Evolutionary conservation across 768 basidiomycete species (phyloP).

Genomic region (Atractiella rhizophila): DNA sequence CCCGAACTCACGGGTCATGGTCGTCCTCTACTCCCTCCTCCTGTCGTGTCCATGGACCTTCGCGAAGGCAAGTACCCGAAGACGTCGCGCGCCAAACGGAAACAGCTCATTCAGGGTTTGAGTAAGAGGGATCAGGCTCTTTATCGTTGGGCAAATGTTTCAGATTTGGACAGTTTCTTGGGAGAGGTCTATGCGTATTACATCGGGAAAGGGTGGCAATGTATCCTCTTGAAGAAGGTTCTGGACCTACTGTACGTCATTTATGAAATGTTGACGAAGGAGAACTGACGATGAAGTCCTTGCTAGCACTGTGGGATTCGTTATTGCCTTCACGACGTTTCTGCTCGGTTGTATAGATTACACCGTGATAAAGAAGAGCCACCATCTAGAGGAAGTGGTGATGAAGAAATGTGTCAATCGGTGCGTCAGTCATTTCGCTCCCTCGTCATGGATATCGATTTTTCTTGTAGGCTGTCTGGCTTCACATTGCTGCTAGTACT

Average conservation of each 20-base stretch:
- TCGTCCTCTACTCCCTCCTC: no score
- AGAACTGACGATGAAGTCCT: slow-evolving; percentile 2
- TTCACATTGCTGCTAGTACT: slow-evolving; percentile 52
- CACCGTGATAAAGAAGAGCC: slow-evolving; percentile 42
- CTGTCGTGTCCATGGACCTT: no score
- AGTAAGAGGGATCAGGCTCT: slow-evolving; percentile 45
- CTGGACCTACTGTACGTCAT: slow-evolving; percentile 74
- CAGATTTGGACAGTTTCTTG: slow-evolving; percentile 81
- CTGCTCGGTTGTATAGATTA: slow-evolving; percentile 87
- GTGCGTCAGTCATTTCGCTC: slow-evolving; percentile 26
- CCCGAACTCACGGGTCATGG: no score
- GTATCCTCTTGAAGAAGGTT: slow-evolving; percentile 66
- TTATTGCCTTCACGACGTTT: slow-evolving; percentile 94
- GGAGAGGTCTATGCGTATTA: slow-evolving; percentile 86
- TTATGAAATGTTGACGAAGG: not conserved
- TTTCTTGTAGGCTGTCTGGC: slow-evolving; percentile 5
- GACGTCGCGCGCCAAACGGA: no score
- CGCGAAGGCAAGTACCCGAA: no score
- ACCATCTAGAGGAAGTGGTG: slow-evolving; percentile 51
- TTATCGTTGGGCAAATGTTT: slow-evolving; percentile 99
- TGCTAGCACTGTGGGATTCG: slow-evolving; percentile 78
- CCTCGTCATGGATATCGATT: not conserved
- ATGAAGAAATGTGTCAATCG: slow-evolving; percentile 58
- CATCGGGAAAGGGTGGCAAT: slow-evolving; percentile 84
- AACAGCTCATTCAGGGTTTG: slow-evolving; percentile 13